A percentile compares a stretch with the other conserved stretches of the same genome.
These are phyloP conservation scores for Aspergillus sp. DNA, from an alignment of 2,329 filamentous ascomycete species.

Conservation along the genomic window DNA sequence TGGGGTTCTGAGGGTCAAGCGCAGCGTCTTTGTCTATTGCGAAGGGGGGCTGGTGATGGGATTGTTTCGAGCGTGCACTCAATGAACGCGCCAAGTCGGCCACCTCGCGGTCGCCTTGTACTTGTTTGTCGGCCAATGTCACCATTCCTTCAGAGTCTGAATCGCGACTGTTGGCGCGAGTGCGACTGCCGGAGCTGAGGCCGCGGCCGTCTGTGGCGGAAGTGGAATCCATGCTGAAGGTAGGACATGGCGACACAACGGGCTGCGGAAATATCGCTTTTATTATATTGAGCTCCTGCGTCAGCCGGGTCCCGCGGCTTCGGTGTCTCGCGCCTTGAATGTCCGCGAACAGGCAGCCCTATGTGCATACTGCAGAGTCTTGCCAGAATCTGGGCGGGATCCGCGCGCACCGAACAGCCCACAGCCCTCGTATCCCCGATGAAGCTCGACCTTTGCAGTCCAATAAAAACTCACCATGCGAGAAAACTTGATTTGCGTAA, in stretches of 20 bases:
- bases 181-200: not conserved
- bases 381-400: not conserved
- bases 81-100: constrained; percentile 10
- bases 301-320: too few species aligned
- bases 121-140: not conserved
- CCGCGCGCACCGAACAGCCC: not conserved
- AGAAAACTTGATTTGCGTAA: too few species aligned
- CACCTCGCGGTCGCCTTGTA: not conserved
- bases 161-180: not conserved
- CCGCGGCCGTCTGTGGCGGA: not conserved
- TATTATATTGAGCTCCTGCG: too few species aligned
- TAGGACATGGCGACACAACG: not conserved
- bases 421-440: too few species aligned
- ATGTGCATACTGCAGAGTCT: too few species aligned
- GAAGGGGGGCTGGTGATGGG: constrained; percentile 6
- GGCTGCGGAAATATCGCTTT: not conserved
- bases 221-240: not conserved
- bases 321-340: not conserved
- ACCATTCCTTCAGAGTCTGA: not conserved
- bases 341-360: too few species aligned
- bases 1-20: constrained; percentile 10
- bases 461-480: not conserved
- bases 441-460: too few species aligned
- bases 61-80: not conserved
- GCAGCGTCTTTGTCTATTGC: not conserved